A percentile compares a stretch with the other conserved stretches of the same genome.
Conservation (phyloP, 2,329 filamentous ascomycete species). For the Pseudogymnoascus sp. region DNA sequence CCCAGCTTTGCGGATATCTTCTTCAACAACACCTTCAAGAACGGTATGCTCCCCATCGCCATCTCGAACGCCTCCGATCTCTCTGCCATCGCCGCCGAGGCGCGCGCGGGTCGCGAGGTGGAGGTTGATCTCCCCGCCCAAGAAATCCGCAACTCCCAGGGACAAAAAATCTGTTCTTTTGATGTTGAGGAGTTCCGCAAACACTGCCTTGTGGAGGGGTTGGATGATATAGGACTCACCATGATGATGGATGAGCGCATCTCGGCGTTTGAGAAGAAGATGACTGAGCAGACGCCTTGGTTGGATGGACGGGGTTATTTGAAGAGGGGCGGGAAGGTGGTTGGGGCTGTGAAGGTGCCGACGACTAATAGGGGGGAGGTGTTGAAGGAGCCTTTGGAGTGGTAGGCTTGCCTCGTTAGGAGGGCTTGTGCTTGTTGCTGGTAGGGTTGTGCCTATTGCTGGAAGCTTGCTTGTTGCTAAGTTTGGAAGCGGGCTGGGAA, state of each 20-base stretch:
- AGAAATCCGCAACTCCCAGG: too few relatives aligned
- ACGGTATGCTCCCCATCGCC: conserved; percentile 87
- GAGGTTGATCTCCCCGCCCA: conserved; percentile 80
- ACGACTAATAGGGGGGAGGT: conserved; percentile 83
- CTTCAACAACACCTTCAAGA: conserved; percentile 99
- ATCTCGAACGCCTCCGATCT: conserved; percentile 61
- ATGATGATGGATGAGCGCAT: conserved; percentile 92
- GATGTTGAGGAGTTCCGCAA: conserved; percentile 90
- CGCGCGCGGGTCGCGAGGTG: conserved; percentile 69
- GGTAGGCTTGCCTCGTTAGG: conserved; percentile 40
- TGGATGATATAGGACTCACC: conserved; percentile 92
- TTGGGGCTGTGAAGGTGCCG: conserved; percentile 61
- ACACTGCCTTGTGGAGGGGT: conserved; percentile 85
- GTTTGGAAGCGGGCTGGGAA: background rate
- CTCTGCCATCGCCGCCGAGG: conserved; percentile 65
- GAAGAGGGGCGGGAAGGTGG: conserved; percentile 47
- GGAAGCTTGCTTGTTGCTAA: too few relatives aligned
- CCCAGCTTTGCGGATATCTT: conserved; percentile 91
- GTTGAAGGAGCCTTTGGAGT: conserved; percentile 79
- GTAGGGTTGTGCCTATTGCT: too few relatives aligned
- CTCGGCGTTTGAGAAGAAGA: conserved; percentile 66
- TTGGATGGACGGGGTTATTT: conserved; percentile 81
- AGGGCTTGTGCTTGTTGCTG: too few relatives aligned
- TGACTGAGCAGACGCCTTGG: conserved; percentile 77
- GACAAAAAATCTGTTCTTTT: conserved; percentile 52